phyloP scores from a whole-genome alignment of 805 yeast genomes.

The Candida oleophila region DNA sequence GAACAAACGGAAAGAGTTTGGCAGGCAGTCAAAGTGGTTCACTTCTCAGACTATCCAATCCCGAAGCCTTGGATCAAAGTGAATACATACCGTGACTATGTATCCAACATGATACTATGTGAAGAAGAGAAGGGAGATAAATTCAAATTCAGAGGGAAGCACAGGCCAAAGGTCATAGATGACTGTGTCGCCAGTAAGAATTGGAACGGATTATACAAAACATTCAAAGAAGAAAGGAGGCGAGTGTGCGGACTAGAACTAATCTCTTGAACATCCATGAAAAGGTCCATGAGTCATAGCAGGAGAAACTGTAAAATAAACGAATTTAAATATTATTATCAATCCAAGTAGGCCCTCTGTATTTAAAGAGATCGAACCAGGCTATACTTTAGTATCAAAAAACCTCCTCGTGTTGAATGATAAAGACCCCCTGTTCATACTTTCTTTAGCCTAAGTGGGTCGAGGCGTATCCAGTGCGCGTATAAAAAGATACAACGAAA shows the following conservation, averaged over 20 bases:
- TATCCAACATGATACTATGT: slow-evolving; percentile 18
- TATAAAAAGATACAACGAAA: too few relatives aligned
- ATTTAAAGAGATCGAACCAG: too few relatives aligned
- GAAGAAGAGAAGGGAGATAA: not conserved
- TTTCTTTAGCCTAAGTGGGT: too few relatives aligned
- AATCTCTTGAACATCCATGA: too few relatives aligned
- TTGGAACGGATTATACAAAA: slow-evolving; percentile 2
- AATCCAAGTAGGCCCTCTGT: too few relatives aligned
- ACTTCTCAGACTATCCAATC: slow-evolving; percentile 65
- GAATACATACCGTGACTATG: slow-evolving; percentile 9
- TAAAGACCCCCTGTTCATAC: too few relatives aligned
- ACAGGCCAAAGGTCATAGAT: not conserved
- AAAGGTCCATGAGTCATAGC: too few relatives aligned
- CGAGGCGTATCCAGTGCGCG: too few relatives aligned
- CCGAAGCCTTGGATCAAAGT: slow-evolving; percentile 61
- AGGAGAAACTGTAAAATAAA: too few relatives aligned
- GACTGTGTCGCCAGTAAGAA: slow-evolving; percentile 3
- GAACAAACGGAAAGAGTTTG: not conserved
- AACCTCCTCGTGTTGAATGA: too few relatives aligned
- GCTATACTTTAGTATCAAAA: too few relatives aligned
- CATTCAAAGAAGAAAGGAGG: not conserved
- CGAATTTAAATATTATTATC: too few relatives aligned
- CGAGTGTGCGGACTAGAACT: not conserved
- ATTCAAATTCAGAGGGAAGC: not conserved
- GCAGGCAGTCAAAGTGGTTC: slow-evolving; percentile 45